These are phyloP conservation scores for Trypanosoma theileri DNA, from an alignment of 208 protist genomes.

Conservation along the genomic window DNA sequence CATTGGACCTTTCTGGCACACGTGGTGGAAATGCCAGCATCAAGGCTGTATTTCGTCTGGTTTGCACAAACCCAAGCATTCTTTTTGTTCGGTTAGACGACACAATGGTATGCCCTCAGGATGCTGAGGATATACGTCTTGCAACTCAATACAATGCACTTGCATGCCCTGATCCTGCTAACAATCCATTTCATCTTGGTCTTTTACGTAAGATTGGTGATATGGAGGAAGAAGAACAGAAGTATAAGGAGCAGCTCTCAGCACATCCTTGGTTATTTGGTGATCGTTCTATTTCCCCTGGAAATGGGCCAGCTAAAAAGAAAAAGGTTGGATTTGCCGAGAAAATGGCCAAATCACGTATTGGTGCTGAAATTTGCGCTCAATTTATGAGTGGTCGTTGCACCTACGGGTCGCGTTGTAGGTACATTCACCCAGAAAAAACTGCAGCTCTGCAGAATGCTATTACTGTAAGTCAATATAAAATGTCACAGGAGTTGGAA, in stretches of 20 bases:
- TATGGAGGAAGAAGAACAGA: constrained; percentile 70
- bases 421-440: constrained; percentile 39
- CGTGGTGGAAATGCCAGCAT: constrained; percentile 56
- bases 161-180: constrained; percentile 67
- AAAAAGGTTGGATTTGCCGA: constrained; percentile 29
- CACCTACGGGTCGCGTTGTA: constrained; percentile 37
- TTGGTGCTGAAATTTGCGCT: constrained; percentile 38
- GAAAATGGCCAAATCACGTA: constrained; percentile 16
- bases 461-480: constrained; percentile 25
- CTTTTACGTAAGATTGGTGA: constrained; percentile 69
- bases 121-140: constrained; percentile 56
- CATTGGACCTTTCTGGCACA: constrained; percentile 76
- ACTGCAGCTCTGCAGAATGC: constrained; percentile 33
- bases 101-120: constrained; percentile 48
- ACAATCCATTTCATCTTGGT: constrained; percentile 79
- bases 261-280: constrained; percentile 61
- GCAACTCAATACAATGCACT: constrained; percentile 68
- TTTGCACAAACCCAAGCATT: constrained; percentile 75
- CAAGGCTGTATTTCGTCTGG: constrained; percentile 60
- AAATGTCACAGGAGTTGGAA: constrained; percentile 11
- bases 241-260: constrained; percentile 58
- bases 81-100: constrained; percentile 74
- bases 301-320: neutral
- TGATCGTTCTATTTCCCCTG: neutral
- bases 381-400: constrained; percentile 36